Evolutionary conservation across 306 rosid species (phyloP), one percentile per base, ranked within the genome.

Genomic region (Cajanus cajan): DNA sequence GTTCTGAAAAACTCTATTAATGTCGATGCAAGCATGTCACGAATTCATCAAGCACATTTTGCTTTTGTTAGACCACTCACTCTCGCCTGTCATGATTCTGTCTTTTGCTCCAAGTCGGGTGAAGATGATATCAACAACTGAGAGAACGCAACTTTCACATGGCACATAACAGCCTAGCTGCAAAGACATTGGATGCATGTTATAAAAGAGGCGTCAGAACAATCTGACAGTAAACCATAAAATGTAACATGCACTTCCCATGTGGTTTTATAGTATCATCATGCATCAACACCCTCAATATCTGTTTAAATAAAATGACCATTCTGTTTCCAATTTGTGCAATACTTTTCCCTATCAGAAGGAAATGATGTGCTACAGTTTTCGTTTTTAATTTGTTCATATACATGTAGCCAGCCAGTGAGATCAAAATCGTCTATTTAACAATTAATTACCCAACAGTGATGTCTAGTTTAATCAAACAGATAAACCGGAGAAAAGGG

Each of bases 21-120:
- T 63, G 45, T 36, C 22, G 66, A 47, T 25, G 7, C 66, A 66
- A 41, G 66, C 41, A 59, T 73, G 73, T 41, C 40, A 44, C 36
- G 61, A 14, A 61, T 25, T 62, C 43, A 51, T 40, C 63, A 63
- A 71, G 52, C 24, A 25, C 39, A 55, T 31, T 31, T 71, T 50
- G 28, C 33, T 37, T 58, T 19, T 54, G 84, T 41, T 67, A 24
- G 77, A 45, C 33, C 55, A 87, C 97, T 89, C 86, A 94, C 98
- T 94, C 91, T 94, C 98, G 83, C 98, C 98, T 13, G 97, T 73
- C 98, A 94, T 90, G 85, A 94, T 94, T 81, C 97, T 92, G 76
- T 94, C 98, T n/a, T 93, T 92, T 48, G 97, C 97, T 65, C 98
- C 98, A 79, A 94, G 98, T 55, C 98, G 88, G 11, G 98, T 94